These are phyloP conservation scores for Citrullus colocynthis DNA, from an alignment of 306 rosid species.

Conservation along the genomic window DNA sequence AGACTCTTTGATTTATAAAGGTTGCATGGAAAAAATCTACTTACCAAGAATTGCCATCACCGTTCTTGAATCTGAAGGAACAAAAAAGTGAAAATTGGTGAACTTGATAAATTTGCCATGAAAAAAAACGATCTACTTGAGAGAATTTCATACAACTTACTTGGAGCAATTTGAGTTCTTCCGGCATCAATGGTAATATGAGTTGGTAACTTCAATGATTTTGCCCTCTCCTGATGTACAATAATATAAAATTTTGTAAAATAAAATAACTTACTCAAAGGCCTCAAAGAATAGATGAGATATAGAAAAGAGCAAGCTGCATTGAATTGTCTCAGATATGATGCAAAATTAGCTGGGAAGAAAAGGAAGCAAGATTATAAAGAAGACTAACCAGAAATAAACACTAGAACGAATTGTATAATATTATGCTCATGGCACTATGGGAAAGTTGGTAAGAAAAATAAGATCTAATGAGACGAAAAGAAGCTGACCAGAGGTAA, in stretches of 20 bases:
- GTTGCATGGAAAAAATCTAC: slow-evolving; percentile 10
- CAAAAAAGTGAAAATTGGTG: background rate
- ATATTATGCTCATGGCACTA: background rate
- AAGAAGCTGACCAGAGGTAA: background rate
- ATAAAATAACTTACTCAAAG: background rate
- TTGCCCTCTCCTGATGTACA: slow-evolving; percentile 56
- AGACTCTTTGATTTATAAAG: background rate
- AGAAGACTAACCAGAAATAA: background rate
- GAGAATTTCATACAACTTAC: slow-evolving; percentile 32
- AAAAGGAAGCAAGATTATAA: background rate
- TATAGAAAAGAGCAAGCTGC: background rate
- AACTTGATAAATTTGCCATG: background rate
- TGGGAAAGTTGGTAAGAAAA: background rate
- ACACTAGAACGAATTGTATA: background rate
- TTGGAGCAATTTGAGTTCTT: slow-evolving; percentile 94
- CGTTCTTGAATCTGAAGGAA: slow-evolving; percentile 76
- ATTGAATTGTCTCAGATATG: background rate
- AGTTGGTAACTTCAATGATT: slow-evolving; percentile 65
- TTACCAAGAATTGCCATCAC: slow-evolving; percentile 96
- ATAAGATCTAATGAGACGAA: background rate
- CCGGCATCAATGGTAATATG: slow-evolving; percentile 96
- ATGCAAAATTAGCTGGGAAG: background rate
- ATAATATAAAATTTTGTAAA: background rate
- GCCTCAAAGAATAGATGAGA: background rate
- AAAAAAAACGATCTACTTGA: background rate